Base-by-base conservation (phyloP, 2,329 filamentous ascomycete species). In the Esteya vermicola region DNA sequence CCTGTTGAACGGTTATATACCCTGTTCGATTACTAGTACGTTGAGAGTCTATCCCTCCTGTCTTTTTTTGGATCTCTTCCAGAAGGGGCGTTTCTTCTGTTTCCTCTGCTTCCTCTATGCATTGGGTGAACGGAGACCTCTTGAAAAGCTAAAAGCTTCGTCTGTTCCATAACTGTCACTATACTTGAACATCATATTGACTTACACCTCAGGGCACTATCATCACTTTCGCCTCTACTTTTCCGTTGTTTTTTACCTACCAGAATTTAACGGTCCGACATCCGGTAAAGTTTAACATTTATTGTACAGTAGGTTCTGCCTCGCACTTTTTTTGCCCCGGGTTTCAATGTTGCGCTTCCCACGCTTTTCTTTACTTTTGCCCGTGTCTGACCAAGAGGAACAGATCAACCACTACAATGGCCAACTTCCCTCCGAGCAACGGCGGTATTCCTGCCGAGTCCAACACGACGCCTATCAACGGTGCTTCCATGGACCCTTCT, bases 401-500 rank as follows among this genome's bases (percentile, higher is more conserved):
- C 18, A 28, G 21, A 33, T 9, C n/a, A n/a, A n/a, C n/a, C n/a
- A 43, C 18, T 10, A 33, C 18, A 40, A 50, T 51, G 49, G 44
- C 48, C 10, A 47, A 20, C 39, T 50, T 50, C 26, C 32, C 46
- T 14, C 33, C 43, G n/a, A 36, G 44, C 18, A 23, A 43, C 37
- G 49, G 48, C 39, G 47, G 40, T 33, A 43, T 47, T 32, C 19
- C 46, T n/a, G 23, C 44, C 14, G 48, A 47, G 38, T 44, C 40
- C 45, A 48, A 38, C 44, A 47, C 40, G 8, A 50, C 43, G 7
- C 47, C 47, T 33, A 52, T 57, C 48, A 58, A 58, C 43, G 54
- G 55, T 2, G 43, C 48, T 6, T 39, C 45, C n/a, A 39, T 47
- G 19, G 54, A 56, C 19, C 25, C 39, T 1, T 44, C 44, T 21